A percentile compares a stretch with the other conserved stretches of the same genome.
Conservation (phyloP, 2,329 filamentous ascomycete species). For the Fusarium vanettenii region DNA sequence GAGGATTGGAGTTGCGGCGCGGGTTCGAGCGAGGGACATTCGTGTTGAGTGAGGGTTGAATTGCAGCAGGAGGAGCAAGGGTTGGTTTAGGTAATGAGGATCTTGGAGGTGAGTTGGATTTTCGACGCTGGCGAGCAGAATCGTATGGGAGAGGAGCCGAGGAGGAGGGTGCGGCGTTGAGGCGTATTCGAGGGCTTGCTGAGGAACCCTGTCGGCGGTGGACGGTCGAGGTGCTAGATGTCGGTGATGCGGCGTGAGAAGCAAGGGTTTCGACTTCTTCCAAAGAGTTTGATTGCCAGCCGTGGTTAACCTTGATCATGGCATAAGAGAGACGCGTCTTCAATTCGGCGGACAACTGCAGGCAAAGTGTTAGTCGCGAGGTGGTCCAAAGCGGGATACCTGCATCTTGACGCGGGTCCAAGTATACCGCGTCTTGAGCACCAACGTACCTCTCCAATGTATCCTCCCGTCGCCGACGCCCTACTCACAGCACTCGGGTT, state of each 20-base stretch:
- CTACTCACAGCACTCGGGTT: constrained; percentile 76
- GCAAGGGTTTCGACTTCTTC: constrained; percentile 82
- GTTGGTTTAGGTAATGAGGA: constrained; percentile 49
- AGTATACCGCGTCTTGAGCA: neutral
- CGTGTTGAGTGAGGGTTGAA: constrained; percentile 59
- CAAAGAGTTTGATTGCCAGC: constrained; percentile 83
- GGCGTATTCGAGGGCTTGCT: constrained; percentile 63
- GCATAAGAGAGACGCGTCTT: constrained; percentile 90
- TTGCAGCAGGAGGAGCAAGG: constrained; percentile 66
- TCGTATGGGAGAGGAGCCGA: constrained; percentile 48
- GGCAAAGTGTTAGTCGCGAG: constrained; percentile 28
- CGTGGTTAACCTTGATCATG: constrained; percentile 92
- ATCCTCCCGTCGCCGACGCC: constrained; percentile 70
- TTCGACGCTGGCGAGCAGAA: constrained; percentile 39
- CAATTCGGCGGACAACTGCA: constrained; percentile 80
- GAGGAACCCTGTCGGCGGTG: constrained; percentile 63
- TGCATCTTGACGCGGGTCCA: neutral
- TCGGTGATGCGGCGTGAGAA: constrained; percentile 74
- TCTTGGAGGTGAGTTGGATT: constrained; percentile 53
- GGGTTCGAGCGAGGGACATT: constrained; percentile 51
- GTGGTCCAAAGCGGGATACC: neutral
- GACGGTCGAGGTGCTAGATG: constrained; percentile 68
- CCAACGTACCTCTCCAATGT: constrained; percentile 79
- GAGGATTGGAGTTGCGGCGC: constrained; percentile 63
- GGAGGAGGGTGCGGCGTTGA: constrained; percentile 35